phyloP scores from a whole-genome alignment of 768 basidiomycete species.

The Goffeauzyma gilvescens region DNA sequence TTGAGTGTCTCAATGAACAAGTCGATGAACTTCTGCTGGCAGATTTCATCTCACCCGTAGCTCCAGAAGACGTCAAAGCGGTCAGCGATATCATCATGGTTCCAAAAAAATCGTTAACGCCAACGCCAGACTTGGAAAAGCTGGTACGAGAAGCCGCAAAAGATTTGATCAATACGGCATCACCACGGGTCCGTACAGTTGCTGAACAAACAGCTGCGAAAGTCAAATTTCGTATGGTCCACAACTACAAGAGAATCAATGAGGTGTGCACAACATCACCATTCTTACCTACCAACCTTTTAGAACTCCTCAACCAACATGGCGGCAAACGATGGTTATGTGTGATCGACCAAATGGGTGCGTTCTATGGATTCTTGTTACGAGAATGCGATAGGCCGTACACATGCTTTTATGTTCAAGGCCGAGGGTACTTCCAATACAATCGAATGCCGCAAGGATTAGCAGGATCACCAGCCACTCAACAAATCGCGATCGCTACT shows the following conservation, averaged over 20 bases:
- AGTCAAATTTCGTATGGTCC: conserved; percentile 34
- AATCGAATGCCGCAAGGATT: conserved; percentile 35
- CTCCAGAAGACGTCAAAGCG: conserved; percentile 32
- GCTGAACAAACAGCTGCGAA: conserved; percentile 11
- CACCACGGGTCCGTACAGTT: conserved; percentile 19
- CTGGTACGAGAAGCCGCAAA: conserved; percentile 32
- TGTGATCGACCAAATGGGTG: conserved; percentile 34
- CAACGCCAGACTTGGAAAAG: conserved; percentile 30
- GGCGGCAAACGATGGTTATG: conserved; percentile 33
- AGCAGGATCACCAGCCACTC: conserved; percentile 34
- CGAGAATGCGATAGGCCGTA: conserved; percentile 15
- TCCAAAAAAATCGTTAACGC: conserved; percentile 31
- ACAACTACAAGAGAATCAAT: conserved; percentile 33
- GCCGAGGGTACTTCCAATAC: conserved; percentile 33
- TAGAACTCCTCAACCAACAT: conserved; percentile 33
- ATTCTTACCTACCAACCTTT: conserved; percentile 31
- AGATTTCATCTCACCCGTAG: conserved; percentile 29
- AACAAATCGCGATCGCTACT: conserved; percentile 12
- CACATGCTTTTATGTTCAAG: conserved; percentile 33
- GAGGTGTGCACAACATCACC: conserved; percentile 13
- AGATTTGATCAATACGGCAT: conserved; percentile 24
- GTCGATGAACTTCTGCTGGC: conserved; percentile 33
- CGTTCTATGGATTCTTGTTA: conserved; percentile 28
- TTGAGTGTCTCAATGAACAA: conserved; percentile 24
- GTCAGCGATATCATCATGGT: conserved; percentile 32